Percentiles rank a stretch among this genome's conserved stretches.
These are phyloP conservation scores for Flaveria linearis DNA, from an alignment of 129 eudicot genomes.

Conservation along the genomic window DNA sequence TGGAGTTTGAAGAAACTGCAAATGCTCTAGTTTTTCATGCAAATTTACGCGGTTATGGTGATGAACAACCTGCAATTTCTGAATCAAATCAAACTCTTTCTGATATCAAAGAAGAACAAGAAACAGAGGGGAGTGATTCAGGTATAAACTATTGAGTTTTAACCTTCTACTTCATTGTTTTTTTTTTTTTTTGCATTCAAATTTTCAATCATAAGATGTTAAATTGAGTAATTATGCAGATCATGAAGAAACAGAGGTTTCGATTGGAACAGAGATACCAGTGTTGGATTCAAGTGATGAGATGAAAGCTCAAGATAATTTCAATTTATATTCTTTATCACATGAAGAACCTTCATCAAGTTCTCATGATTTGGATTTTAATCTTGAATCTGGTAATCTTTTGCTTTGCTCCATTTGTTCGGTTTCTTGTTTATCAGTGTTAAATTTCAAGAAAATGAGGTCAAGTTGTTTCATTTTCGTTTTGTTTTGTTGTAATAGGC, in stretches of 20 bases:
- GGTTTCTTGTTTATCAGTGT: neutral
- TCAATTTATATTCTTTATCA: conserved; percentile 36
- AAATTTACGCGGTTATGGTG: conserved; percentile 31
- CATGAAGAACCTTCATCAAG: conserved; percentile 61
- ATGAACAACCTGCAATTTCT: conserved; percentile 26
- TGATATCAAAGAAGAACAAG: conserved; percentile 36
- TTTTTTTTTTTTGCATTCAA: neutral
- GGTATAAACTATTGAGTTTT: conserved; percentile 22
- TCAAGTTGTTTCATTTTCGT: neutral
- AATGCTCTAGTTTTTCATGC: conserved; percentile 55
- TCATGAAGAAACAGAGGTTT: conserved; percentile 62
- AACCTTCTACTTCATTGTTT: neutral
- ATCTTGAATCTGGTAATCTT: conserved; percentile 54
- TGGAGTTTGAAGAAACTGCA: conserved; percentile 70
- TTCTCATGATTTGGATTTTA: conserved; percentile 42
- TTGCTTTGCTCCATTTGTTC: neutral
- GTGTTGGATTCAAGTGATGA: conserved; percentile 61
- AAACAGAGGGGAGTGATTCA: conserved; percentile 40
- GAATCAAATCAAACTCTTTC: conserved; percentile 24
- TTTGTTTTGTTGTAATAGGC: conserved; percentile 30
- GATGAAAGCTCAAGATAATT: conserved; percentile 46
- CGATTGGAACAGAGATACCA: conserved; percentile 84
- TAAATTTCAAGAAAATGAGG: conserved; percentile 15
- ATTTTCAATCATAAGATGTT: neutral
- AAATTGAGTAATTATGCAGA: conserved; percentile 32